Evolutionary conservation across 2,329 filamentous ascomycete species (phyloP), one percentile per base, ranked within the genome.

Genomic region (Iodosphaeria phyllophila): DNA sequence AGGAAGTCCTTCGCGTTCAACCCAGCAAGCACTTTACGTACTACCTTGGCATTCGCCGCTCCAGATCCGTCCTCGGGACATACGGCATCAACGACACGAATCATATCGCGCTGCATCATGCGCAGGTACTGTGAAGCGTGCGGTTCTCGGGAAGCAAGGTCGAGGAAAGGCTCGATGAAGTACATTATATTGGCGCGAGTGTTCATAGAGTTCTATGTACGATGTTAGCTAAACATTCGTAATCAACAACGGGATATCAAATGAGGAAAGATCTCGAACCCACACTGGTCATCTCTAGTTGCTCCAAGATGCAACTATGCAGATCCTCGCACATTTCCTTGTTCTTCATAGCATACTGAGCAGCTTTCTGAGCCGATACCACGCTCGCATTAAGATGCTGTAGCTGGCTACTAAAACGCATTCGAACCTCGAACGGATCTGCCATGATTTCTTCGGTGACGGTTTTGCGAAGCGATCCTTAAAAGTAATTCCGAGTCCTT

Each of bases 111-210:
- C 50, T 92, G 79, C 53, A 98, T 79, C 82, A 95, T 93, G 25
- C 76, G 70, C 15, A 93, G 72, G 43, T 92, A 98, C 33, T 80
- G 74, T 26, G 65, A 54, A 38, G 24, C 16, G 16, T 89, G 73
- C 33, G 71, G 67, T 35, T 82, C 78, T 35, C 72, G 76, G 33
- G 69, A 64, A 13, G 82, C 78, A 52, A 82, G 63, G 44, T 95
- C 86, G 44, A 91, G 78, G 37, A 98, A 79, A 38, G 86, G 77
- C 43, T 95, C 86, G 43, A 98, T 76, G 51, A 98, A 98, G 52
- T 92, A 98, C 77, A 98, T 92, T 48, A 98, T 95, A 47, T 98
- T 98, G 30, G 89, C 91, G 31, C 86, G 67, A 25, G 75, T 92
- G 51, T 98, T 98, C 77, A 98, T 92, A 36, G 79, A 86, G 37